Conservation (phyloP, 2,329 filamentous ascomycete genomes). For the Sporothrix curviconia region DNA sequence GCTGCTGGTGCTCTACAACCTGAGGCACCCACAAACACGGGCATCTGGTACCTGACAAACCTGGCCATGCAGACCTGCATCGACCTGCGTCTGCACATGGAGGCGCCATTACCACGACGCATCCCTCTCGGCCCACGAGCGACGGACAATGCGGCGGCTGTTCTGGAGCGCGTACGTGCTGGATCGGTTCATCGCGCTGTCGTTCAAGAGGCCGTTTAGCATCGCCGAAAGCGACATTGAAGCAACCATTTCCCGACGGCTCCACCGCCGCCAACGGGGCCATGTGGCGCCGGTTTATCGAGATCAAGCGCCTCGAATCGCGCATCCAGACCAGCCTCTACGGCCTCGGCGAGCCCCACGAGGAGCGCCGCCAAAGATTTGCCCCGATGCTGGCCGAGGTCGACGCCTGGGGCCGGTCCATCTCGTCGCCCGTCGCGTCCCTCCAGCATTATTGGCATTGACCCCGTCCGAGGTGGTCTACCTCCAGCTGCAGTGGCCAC, state of each 20-base stretch:
- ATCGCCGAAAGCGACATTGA: conserved; percentile 40
- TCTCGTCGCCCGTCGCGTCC: not conserved
- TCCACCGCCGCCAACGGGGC: not conserved
- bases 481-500: conserved; percentile 43
- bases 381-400: conserved; percentile 38
- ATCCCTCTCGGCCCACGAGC: not conserved
- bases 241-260: conserved; percentile 30
- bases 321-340: conserved; percentile 46
- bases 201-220: conserved; percentile 43
- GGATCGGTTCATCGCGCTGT: conserved; percentile 43
- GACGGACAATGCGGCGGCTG: conserved; percentile 29
- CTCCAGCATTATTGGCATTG: too few species aligned
- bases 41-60: conserved; percentile 49
- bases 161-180: conserved; percentile 49
- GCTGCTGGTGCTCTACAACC: conserved; percentile 43
- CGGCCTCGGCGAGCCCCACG: conserved; percentile 38
- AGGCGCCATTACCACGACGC: conserved; percentile 13
- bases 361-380: conserved; percentile 38
- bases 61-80: conserved; percentile 47
- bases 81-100: conserved; percentile 41
- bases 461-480: conserved; percentile 26
- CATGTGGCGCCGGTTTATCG: conserved; percentile 28
- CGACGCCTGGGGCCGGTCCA: conserved; percentile 33
- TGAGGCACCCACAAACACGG: conserved; percentile 42
- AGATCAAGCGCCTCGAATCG: conserved; percentile 41